phyloP scores from a whole-genome alignment of 2,329 filamentous ascomycete genomes.

The Tympanopsis confertula region DNA sequence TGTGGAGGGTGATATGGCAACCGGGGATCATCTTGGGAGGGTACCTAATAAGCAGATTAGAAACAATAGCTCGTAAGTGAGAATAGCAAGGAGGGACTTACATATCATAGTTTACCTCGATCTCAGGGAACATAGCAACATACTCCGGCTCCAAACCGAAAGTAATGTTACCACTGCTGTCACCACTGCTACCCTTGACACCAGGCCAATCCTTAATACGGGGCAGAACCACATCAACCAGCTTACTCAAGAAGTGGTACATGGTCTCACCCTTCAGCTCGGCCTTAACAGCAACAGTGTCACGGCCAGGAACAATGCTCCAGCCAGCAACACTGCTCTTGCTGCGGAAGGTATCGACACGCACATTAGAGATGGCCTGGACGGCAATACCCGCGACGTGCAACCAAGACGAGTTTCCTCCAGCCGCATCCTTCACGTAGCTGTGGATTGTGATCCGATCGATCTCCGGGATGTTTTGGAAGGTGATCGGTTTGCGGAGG shows the following conservation, averaged over 20 bases:
- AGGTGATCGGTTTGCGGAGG: slow-evolving; percentile 63
- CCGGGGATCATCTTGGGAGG: slow-evolving; percentile 62
- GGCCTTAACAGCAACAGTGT: slow-evolving; percentile 64
- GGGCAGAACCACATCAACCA: slow-evolving; percentile 80
- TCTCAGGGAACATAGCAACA: slow-evolving; percentile 79
- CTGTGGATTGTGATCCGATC: slow-evolving; percentile 71
- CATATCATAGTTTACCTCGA: slow-evolving; percentile 91
- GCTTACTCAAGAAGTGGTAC: slow-evolving; percentile 81
- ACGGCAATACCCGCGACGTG: slow-evolving; percentile 75
- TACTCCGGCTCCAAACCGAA: slow-evolving; percentile 70
- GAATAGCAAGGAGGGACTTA: slow-evolving; percentile 23
- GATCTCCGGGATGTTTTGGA: slow-evolving; percentile 75
- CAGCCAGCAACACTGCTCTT: slow-evolving; percentile 65
- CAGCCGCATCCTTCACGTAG: slow-evolving; percentile 53
- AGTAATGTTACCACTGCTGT: slow-evolving; percentile 75
- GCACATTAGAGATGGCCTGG: slow-evolving; percentile 73
- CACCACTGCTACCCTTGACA: slow-evolving; percentile 51
- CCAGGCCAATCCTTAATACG: slow-evolving; percentile 95
- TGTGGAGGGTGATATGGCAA: slow-evolving; percentile 73
- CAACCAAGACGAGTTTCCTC: slow-evolving; percentile 61
- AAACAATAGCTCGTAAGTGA: slow-evolving; percentile 2
- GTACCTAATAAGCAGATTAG: slow-evolving; percentile 25
- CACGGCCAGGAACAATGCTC: slow-evolving; percentile 53
- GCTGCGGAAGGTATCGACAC: slow-evolving; percentile 58
- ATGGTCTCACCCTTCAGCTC: slow-evolving; percentile 71